phyloP scores from a whole-genome alignment of 2,329 filamentous ascomycete species.

The Trichoderma breve region DNA sequence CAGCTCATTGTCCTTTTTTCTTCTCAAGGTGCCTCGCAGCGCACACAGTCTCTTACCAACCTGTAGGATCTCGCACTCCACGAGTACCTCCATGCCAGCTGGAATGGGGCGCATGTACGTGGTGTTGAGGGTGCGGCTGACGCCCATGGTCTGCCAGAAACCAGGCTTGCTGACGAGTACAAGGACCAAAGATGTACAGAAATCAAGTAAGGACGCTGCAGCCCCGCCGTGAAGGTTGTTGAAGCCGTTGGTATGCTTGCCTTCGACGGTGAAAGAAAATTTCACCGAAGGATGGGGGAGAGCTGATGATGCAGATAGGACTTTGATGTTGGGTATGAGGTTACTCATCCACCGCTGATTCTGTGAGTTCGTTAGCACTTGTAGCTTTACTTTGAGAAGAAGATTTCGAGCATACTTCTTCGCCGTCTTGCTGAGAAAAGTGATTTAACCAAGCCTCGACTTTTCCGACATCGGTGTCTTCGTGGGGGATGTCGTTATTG shows the following conservation, averaged over 20 bases:
- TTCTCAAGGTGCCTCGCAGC: constrained; percentile 54
- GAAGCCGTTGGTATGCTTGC: constrained; percentile 52
- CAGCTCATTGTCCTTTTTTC: constrained; percentile 51
- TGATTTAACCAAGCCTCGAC: constrained; percentile 32
- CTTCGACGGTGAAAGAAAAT: constrained; percentile 50
- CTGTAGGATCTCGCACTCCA: constrained; percentile 59
- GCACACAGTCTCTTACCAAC: constrained; percentile 54
- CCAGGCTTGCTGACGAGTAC: constrained; percentile 56
- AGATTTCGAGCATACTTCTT: background rate
- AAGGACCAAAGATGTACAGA: constrained; percentile 59
- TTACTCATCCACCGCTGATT: constrained; percentile 45
- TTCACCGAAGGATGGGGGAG: constrained; percentile 40
- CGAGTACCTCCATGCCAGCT: constrained; percentile 46
- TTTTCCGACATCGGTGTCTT: constrained; percentile 33
- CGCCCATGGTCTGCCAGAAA: constrained; percentile 61
- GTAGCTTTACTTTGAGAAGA: background rate
- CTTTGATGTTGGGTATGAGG: constrained; percentile 42
- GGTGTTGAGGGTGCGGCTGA: constrained; percentile 63
- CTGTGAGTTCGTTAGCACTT: background rate
- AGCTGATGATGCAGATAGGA: constrained; percentile 38
- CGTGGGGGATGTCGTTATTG: constrained; percentile 25
- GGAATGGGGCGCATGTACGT: constrained; percentile 65
- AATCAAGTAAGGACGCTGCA: constrained; percentile 65
- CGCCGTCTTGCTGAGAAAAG: background rate
- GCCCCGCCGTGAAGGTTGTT: constrained; percentile 62